A percentile compares a stretch with the other conserved stretches of the same genome.
Evolutionary conservation across 2,329 filamentous ascomycete genomes (phyloP).

Genomic region (Colletotrichum cereale): DNA sequence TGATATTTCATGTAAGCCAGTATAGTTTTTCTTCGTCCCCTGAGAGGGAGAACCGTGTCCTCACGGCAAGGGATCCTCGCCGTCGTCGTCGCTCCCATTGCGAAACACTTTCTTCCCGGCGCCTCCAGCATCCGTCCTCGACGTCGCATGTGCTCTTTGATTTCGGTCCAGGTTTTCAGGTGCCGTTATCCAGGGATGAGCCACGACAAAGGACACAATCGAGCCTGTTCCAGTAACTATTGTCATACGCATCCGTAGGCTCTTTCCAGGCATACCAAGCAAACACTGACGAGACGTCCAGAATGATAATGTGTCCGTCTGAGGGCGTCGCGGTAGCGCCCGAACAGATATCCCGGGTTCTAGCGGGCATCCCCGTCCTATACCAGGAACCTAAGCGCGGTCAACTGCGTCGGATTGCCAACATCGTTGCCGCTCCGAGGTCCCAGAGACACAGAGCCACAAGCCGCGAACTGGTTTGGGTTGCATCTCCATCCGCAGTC

Average conservation of each 20-base stretch:
- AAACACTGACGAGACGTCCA: neutral
- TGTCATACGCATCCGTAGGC: neutral
- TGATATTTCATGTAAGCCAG: neutral
- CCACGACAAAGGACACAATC: neutral
- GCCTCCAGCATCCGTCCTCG: too few relatives aligned
- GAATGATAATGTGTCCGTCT: neutral
- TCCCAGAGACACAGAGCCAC: neutral
- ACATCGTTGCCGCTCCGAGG: neutral
- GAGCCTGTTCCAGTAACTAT: too few relatives aligned
- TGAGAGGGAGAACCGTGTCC: too few relatives aligned
- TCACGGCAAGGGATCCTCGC: neutral
- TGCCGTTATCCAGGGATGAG: too few relatives aligned
- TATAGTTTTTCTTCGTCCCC: neutral
- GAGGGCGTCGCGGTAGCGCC: neutral
- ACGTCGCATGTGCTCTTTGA: neutral
- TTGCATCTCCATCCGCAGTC: neutral
- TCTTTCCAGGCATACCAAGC: neutral
- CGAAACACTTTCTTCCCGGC: too few relatives aligned
- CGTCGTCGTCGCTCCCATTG: too few relatives aligned
- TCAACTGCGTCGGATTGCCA: neutral
- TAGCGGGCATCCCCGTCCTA: neutral
- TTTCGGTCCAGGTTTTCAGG: neutral
- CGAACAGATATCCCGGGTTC: neutral
- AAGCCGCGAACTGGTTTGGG: neutral
- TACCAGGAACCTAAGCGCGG: neutral